These are phyloP conservation scores for Penicillium manginii DNA, from an alignment of 495 filamentous ascomycete species.

Conservation along the genomic window DNA sequence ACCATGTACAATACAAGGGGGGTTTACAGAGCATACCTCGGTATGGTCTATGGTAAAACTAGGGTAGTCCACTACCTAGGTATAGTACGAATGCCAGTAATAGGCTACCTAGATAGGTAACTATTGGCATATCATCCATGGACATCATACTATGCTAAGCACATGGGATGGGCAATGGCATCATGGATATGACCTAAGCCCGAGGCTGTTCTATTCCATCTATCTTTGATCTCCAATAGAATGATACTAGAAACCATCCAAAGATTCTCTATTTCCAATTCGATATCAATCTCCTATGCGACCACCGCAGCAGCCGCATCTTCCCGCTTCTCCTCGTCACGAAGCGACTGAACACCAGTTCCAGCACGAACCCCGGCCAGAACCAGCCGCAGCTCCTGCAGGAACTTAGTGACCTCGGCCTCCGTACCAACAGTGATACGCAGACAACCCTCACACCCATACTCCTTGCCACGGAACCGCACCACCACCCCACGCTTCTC, in stretches of 20 bases:
- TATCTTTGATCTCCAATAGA: background rate
- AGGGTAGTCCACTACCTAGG: no score
- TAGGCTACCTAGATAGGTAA: no score
- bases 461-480: slow-evolving; percentile 88
- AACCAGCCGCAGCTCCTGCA: slow-evolving; percentile 67
- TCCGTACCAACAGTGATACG: slow-evolving; percentile 93
- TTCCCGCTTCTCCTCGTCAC: slow-evolving; percentile 34
- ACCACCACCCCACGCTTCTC: slow-evolving; percentile 91
- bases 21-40: no score
- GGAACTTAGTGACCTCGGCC: slow-evolving; percentile 75
- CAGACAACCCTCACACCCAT: slow-evolving; percentile 85
- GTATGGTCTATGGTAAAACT: no score
- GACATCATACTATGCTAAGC: no score
- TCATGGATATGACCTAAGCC: no score
- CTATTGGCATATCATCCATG: no score
- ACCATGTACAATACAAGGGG: no score
- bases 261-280: background rate
- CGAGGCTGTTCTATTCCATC: background rate
- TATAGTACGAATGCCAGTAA: no score
- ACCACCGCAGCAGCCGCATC: slow-evolving; percentile 28
- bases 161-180: no score
- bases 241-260: no score
- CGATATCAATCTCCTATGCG: background rate
- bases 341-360: slow-evolving; percentile 28
- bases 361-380: slow-evolving; percentile 52